Evolutionary conservation across 2,329 filamentous ascomycete species (phyloP), one percentile per base, ranked within the genome.

Genomic region (Beauveria australis): DNA sequence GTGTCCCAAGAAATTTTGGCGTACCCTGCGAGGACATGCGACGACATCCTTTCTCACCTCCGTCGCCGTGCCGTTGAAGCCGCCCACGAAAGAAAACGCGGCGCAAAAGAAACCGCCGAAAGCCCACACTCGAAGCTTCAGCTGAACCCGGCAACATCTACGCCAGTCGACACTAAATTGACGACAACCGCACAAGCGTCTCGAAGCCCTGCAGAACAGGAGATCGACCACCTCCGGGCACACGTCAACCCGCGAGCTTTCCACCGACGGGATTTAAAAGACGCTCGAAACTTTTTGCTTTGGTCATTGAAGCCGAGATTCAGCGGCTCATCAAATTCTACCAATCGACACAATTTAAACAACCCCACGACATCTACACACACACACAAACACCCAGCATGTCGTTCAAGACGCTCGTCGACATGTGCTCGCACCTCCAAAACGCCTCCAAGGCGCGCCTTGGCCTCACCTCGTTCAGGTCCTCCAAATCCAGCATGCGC

Each of bases 371-470:
- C 43, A 30, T 8, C 12, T 22, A 18, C 26, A 7, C 33, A 37
- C 37, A 53, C 46, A 26, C 46, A 47, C 5, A 22, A 8, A n/a
- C 51, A 57, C 49, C 63, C 66, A 67, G 52, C 64, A 75, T 76
- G 74, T 76, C 74, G 68, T 82, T 96, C 75, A 79, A 83, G 71
- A 85, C 88, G 75, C 82, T 96, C 65, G 82, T 85, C 68, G 79
- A 93, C 79, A 85, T 92, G 76, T 95, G 90, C 81, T 92, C 91
- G 66, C 92, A 96, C 78, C 81, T 97, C 61, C 90, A 94, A 74
- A 97, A 97, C 79, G 90, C 89, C 66, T 89, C 89, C 61, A 86
- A 86, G 69, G 91, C 89, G n/a, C 86, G 88, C 1, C 85, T 97
- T 0, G 89, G 88, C 66, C 80, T 96, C 55, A 96, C 92, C 37